Base-by-base conservation (phyloP, 2,329 filamentous ascomycete species). In the Pseudonectria foliicola region DNA sequence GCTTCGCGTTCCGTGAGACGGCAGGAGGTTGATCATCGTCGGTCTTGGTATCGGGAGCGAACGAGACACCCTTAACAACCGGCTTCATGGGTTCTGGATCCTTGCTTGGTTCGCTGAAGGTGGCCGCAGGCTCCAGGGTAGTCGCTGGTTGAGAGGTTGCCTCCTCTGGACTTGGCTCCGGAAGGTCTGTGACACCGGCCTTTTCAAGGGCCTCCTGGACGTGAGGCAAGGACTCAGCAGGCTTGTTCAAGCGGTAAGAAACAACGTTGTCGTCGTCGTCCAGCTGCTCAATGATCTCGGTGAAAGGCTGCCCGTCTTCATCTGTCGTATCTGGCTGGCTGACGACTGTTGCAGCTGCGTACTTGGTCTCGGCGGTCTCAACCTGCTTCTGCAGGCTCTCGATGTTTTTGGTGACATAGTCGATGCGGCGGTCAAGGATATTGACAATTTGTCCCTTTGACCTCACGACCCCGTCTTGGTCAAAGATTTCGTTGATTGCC, bases 231-330 rank as follows among this genome's bases (percentile, higher is more conserved):
- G 73, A 66, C 34, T 82, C 75, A 6, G 80, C 82, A 0, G 87
- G 82, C n/a, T 66, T 75, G 25, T 78, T 75, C 21, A 82, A 63
- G 36, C 67, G 74, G 48, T 73, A 78, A 0, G 77, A 84, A 32
- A 95, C 61, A 4, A 96, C 74, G 52, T 94, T 92, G 37, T 81
- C 92, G 10, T 94, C 77, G 7, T 95, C 89, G 53, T 96, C 92
- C 15, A 96, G 68, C 63, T 94, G 79, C 61, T 98, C 92, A 35
- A 87, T 70, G 45, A 98, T 96, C 50, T 96, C 92, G 23, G 84
- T 89, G 39, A 96, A 75, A 1, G 88, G 85, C 33, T 88, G 66
- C 1, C 79, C 80, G 10, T 80, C 78, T 40, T 84, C 82, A 40
- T 83, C 78, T 34, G 67, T 68, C 29, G 71, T 67, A 35, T 80